These are phyloP conservation scores for Coniochaeta sp. DNA, from an alignment of 2,329 filamentous ascomycete species.

Conservation along the genomic window DNA sequence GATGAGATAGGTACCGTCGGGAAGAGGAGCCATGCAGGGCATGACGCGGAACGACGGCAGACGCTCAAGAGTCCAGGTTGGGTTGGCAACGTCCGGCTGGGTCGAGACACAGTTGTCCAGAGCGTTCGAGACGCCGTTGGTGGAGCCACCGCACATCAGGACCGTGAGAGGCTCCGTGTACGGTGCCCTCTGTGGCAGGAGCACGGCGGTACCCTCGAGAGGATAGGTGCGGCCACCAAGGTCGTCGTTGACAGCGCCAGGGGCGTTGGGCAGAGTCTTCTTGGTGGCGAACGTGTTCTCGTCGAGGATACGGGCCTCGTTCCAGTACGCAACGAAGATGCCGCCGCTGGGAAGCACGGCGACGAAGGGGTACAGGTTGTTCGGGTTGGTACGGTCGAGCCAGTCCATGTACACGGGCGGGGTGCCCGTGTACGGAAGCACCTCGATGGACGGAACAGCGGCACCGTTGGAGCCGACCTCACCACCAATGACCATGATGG, in stretches of 20 bases:
- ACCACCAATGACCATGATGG: slow-evolving; percentile 45
- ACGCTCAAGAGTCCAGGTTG: slow-evolving; percentile 48
- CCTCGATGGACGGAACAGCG: slow-evolving; percentile 42
- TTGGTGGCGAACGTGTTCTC: slow-evolving; percentile 41
- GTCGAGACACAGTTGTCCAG: slow-evolving; percentile 54
- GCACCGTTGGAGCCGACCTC: slow-evolving; percentile 44
- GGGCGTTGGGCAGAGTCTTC: slow-evolving; percentile 43
- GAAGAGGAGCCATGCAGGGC: slow-evolving; percentile 44
- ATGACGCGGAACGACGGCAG: slow-evolving; percentile 51
- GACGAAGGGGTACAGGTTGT: slow-evolving; percentile 54
- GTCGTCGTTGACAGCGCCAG: slow-evolving; percentile 44
- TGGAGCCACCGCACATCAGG: slow-evolving; percentile 50
- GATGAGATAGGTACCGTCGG: slow-evolving; percentile 49
- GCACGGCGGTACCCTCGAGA: slow-evolving; percentile 44
- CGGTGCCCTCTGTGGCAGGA: slow-evolving; percentile 47
- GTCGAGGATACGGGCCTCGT: slow-evolving; percentile 49
- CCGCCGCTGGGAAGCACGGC: slow-evolving; percentile 43
- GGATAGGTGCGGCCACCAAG: slow-evolving; percentile 48
- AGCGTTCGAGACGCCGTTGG: slow-evolving; percentile 36
- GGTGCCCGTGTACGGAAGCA: slow-evolving; percentile 39
- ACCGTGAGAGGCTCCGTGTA: slow-evolving; percentile 39
- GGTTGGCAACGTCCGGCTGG: slow-evolving; percentile 37
- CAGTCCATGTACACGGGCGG: slow-evolving; percentile 40
- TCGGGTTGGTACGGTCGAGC: slow-evolving; percentile 45
- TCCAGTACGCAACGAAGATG: slow-evolving; percentile 52